These are phyloP conservation scores for Mycena chlorophos DNA, from an alignment of 768 basidiomycete species.

Conservation along the genomic window DNA sequence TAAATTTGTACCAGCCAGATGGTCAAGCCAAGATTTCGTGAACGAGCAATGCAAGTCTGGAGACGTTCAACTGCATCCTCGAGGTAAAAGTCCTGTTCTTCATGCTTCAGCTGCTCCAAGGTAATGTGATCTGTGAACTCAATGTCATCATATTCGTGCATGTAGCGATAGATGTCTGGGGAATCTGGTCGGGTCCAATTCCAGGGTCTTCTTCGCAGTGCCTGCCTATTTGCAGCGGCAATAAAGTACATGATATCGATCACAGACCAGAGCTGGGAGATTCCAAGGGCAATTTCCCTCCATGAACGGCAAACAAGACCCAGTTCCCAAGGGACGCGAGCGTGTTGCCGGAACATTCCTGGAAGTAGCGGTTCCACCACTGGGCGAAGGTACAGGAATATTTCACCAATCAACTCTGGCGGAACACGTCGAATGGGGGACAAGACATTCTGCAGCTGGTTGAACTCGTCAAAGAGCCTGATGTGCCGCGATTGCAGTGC, in stretches of 20 bases:
- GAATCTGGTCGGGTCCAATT: not conserved
- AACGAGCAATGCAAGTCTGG: not conserved
- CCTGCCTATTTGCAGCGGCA: no score
- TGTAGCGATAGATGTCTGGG: not conserved
- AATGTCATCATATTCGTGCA: not conserved
- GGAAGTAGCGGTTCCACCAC: not conserved
- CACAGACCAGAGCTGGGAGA: not conserved
- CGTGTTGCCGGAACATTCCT: not conserved
- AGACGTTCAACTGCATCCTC: not conserved
- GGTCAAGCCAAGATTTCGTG: not conserved
- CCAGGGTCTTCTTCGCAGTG: no score
- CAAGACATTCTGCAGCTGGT: not conserved
- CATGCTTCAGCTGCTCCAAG: not conserved
- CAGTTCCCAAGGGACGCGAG: not conserved
- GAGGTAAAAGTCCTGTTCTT: not conserved
- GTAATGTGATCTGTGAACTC: not conserved
- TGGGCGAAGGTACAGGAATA: not conserved
- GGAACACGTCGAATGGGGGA: not conserved
- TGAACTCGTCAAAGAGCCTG: not conserved
- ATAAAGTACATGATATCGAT: no score
- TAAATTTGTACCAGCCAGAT: not conserved
- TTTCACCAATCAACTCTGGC: not conserved
- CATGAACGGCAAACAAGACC: constrained; percentile 1
- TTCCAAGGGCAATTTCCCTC: not conserved
- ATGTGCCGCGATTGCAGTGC: not conserved